Evolutionary conservation across 371 early-diverging fungal species (phyloP).

Genomic region (Lichtheimia ornata): DNA sequence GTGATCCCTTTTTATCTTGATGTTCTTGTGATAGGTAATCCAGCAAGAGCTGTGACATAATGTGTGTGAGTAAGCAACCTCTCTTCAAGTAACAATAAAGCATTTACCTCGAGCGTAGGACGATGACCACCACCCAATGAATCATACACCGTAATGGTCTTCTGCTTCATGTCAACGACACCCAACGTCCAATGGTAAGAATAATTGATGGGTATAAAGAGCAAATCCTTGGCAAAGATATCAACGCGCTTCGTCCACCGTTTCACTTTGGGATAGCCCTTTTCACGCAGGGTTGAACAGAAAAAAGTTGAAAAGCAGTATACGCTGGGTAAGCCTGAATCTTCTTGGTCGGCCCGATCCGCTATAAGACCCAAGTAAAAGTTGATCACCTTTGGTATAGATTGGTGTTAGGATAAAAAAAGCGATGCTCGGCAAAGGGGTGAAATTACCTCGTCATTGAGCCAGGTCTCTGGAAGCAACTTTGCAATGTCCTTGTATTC

Average conservation of each 20-base stretch:
- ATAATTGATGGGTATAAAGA: conserved; percentile 90
- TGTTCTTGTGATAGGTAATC: conserved; percentile 74
- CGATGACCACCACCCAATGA: conserved; percentile 72
- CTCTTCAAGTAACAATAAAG: background rate
- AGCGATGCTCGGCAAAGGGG: background rate
- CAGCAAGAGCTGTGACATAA: conserved; percentile 49
- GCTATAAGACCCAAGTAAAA: conserved; percentile 83
- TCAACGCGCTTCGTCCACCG: conserved; percentile 87
- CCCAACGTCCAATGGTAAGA: conserved; percentile 89
- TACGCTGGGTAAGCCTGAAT: conserved; percentile 52
- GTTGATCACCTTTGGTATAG: conserved; percentile 68
- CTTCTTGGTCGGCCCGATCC: conserved; percentile 52
- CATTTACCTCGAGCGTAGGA: conserved; percentile 42
- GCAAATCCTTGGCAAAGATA: conserved; percentile 76
- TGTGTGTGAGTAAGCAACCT: background rate
- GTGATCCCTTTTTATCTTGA: conserved; percentile 67
- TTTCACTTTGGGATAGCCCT: conserved; percentile 75
- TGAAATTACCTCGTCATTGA: conserved; percentile 80
- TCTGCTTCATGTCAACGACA: conserved; percentile 72
- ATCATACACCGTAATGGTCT: conserved; percentile 83
- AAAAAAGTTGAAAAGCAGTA: conserved; percentile 92
- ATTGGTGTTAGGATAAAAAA: background rate
- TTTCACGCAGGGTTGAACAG: conserved; percentile 67
- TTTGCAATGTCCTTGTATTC: conserved; percentile 69
- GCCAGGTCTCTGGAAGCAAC: conserved; percentile 78